phyloP scores from a whole-genome alignment of 2,329 filamentous ascomycete species.

The Alternaria gaisen region DNA sequence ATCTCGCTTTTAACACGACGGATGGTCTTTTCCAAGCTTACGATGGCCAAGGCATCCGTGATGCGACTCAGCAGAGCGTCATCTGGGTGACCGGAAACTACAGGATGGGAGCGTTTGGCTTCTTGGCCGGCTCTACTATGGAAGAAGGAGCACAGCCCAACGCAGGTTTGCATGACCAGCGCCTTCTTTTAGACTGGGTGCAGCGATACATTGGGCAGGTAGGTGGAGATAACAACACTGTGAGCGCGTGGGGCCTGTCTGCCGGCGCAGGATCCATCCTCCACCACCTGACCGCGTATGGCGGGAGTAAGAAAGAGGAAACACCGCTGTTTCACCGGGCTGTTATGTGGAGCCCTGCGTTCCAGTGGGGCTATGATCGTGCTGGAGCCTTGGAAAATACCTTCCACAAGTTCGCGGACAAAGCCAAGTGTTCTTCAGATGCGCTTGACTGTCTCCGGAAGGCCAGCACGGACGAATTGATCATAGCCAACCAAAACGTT shows the following conservation, averaged over 20 bases:
- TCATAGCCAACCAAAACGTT: background rate
- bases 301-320: background rate
- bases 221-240: background rate
- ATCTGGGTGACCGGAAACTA: background rate
- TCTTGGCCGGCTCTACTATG: background rate
- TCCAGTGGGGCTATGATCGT: background rate
- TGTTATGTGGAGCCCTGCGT: background rate
- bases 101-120: background rate
- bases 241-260: background rate
- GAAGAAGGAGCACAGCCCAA: background rate
- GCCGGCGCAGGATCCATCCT: background rate
- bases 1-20: background rate
- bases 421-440: background rate
- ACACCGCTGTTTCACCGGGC: background rate
- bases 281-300: background rate
- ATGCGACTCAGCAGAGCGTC: fast-evolving
- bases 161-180: background rate
- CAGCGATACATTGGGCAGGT: background rate
- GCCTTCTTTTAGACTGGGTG: background rate
- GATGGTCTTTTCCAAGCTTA: background rate
- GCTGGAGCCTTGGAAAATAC: background rate
- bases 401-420: background rate
- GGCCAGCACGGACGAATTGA: background rate
- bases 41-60: background rate
- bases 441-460: background rate